These are phyloP conservation scores for Gynostemma pentaphyllum DNA, from an alignment of 306 rosid species.

Conservation along the genomic window DNA sequence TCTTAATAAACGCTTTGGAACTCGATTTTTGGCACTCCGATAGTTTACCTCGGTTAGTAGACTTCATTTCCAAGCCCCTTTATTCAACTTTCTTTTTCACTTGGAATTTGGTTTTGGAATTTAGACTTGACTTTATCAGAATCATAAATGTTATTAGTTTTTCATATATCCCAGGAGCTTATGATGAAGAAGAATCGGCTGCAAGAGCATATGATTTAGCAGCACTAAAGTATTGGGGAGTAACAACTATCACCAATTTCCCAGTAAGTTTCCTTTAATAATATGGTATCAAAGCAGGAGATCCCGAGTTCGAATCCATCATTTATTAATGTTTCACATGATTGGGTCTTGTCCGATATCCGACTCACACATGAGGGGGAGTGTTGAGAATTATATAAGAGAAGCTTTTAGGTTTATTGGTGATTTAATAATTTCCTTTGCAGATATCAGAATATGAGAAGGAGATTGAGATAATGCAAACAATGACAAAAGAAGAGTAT, in stretches of 20 bases:
- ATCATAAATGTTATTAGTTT: background rate
- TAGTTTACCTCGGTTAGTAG: conserved; percentile 48
- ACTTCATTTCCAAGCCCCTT: background rate
- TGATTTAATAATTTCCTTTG: background rate
- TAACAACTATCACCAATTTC: conserved; percentile 69
- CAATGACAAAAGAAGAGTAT: conserved; percentile 77
- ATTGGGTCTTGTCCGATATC: too few species aligned
- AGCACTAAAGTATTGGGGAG: conserved; percentile 86
- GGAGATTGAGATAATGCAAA: conserved; percentile 64
- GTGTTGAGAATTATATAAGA: too few species aligned
- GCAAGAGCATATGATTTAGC: conserved; percentile 95
- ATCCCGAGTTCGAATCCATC: too few species aligned
- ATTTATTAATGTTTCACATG: too few species aligned
- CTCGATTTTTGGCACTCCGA: background rate
- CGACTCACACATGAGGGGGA: too few species aligned
- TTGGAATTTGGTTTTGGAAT: too few species aligned
- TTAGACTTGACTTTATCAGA: too few species aligned
- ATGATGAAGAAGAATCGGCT: conserved; percentile 86
- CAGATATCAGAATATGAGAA: conserved; percentile 66
- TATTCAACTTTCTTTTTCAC: background rate
- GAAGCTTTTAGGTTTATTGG: background rate
- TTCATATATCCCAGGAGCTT: conserved; percentile 44
- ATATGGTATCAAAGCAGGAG: too few species aligned
- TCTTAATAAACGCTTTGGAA: background rate
- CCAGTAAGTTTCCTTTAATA: conserved; percentile 30